Conservation (phyloP, 2,329 filamentous ascomycete genomes). For the Trichoderma sp. region DNA sequence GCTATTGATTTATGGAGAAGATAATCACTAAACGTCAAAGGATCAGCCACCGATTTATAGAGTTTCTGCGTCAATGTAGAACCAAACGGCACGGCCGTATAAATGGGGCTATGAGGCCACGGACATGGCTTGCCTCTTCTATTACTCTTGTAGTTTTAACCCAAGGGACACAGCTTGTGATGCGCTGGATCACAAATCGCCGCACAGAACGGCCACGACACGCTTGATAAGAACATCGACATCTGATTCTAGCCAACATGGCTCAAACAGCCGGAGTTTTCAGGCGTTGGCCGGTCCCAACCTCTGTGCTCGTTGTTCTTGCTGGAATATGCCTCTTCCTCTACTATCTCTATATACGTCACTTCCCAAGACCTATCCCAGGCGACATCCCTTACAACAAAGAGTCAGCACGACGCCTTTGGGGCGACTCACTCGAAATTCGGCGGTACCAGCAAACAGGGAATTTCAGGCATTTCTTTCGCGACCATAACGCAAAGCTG, state of each 20-base stretch:
- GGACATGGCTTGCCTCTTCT: not conserved
- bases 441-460: not conserved
- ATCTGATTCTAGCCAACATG: not conserved
- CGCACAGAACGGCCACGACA: not conserved
- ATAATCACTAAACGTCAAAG: not conserved
- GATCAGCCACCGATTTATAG: not conserved
- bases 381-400: constrained; percentile 11
- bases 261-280: not conserved
- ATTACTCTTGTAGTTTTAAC: not conserved
- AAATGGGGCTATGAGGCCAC: not conserved
- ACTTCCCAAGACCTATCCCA: constrained; percentile 4
- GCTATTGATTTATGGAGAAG: not conserved
- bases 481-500: constrained; percentile 8
- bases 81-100: not conserved
- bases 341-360: not conserved
- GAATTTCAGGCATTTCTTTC: constrained; percentile 2
- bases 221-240: not conserved
- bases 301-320: not conserved
- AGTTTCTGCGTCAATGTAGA: not conserved
- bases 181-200: not conserved
- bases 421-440: not conserved
- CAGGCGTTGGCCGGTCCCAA: not conserved
- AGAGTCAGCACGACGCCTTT: not conserved
- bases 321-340: not conserved
- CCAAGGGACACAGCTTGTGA: not conserved